A percentile compares a stretch with the other conserved stretches of the same genome.
phyloP scores from a whole-genome alignment of 148 eudicot genomes.

The Hydrangea macrophylla region DNA sequence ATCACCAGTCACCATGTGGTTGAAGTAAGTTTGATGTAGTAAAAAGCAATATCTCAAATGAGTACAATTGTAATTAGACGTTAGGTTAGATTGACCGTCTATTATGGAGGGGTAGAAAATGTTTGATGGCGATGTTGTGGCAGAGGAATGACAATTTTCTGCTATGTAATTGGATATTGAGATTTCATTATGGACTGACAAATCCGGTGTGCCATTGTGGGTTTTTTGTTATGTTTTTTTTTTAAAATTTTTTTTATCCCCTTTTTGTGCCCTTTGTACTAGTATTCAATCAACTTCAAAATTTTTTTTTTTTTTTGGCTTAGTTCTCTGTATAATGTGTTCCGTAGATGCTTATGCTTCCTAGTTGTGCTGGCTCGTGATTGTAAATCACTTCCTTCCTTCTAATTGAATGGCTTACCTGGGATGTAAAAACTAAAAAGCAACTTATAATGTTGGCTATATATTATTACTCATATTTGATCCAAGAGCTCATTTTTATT shows the following conservation, averaged over 20 bases:
- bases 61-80: background rate
- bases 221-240: background rate
- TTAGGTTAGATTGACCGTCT: background rate
- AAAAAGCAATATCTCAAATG: background rate
- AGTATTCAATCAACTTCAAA: background rate
- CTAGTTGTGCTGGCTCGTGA: background rate
- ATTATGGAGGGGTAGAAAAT: background rate
- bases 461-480: background rate
- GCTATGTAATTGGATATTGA: too few relatives aligned
- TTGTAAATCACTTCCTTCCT: background rate
- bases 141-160: too few relatives aligned
- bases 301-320: background rate
- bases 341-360: background rate
- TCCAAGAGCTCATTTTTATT: background rate
- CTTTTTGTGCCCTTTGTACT: background rate
- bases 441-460: background rate
- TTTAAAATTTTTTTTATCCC: background rate
- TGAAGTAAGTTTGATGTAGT: background rate
- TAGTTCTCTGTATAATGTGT: background rate
- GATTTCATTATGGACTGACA: too few relatives aligned
- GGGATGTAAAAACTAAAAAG: background rate
- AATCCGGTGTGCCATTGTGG: too few relatives aligned
- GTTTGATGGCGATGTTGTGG: background rate
- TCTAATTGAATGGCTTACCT: background rate
- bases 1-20: background rate